Evolutionary conservation across 495 filamentous ascomycete genomes (phyloP).

Genomic region (Astrothelium macrocarpum): DNA sequence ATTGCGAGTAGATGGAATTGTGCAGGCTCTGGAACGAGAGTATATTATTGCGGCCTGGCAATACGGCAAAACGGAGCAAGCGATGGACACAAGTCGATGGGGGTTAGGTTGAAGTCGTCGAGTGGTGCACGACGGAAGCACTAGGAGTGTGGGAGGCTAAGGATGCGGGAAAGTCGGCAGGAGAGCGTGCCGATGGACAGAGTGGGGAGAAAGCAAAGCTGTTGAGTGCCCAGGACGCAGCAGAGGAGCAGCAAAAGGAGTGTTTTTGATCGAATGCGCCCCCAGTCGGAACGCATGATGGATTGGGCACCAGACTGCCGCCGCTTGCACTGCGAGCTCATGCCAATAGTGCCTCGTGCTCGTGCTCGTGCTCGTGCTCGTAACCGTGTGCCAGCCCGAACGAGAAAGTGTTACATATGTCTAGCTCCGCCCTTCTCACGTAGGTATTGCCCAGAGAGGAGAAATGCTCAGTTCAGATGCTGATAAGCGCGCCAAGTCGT

Average conservation of each 20-base stretch:
- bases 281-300: not conserved
- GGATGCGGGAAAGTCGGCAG: not conserved
- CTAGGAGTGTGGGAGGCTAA: not conserved
- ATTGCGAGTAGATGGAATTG: not conserved
- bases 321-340: too few species aligned
- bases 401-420: too few species aligned
- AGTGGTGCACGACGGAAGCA: not conserved
- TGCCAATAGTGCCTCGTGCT: too few species aligned
- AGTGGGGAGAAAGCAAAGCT: not conserved
- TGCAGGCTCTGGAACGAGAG: conserved; percentile 2
- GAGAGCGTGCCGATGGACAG: not conserved
- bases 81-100: not conserved
- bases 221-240: not conserved
- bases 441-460: too few species aligned
- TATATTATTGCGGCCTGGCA: not conserved
- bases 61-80: not conserved
- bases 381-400: too few species aligned
- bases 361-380: too few species aligned
- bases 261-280: not conserved
- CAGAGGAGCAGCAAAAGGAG: not conserved
- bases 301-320: too few species aligned
- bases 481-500: too few species aligned
- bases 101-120: not conserved
- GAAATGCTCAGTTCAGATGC: too few species aligned
- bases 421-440: too few species aligned